Evolutionary conservation across 2,329 filamentous ascomycete species (phyloP), one percentile per base, ranked within the genome.

Genomic region (Aureobasidium uvarum): DNA sequence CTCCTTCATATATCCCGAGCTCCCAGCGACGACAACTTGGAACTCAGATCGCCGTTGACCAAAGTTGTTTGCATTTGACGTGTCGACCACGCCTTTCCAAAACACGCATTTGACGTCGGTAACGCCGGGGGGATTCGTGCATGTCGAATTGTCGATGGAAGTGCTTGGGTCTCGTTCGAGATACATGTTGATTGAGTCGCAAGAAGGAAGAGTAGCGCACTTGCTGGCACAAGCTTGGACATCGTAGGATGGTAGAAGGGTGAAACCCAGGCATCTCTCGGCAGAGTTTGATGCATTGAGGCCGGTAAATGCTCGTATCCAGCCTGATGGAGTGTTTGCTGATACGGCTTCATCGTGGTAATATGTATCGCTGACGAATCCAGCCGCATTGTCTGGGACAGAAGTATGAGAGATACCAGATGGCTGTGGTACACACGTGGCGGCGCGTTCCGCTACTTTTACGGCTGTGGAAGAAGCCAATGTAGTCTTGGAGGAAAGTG

Each of bases 101-200:
- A 72, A 67, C 7, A 70, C 70, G 55, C 74, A 75, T 66, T 76
- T 75, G 65, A 68, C 66, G 38, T 72, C 72, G 20, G 72, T 74
- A 18, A 72, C 68, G 23, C 72, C 72, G 0, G 72, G 11, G 20
- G 77, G 77, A 55, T 78, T 73, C 10, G 69, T 59, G 68, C 77
- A 79, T 18, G 46, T 31, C 20, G 59, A 62, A 64, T 70, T 68
- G 43, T 64, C 70, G 5, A 76, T 73, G 45, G 72, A 67, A 18
- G 75, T 25, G 8, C 68, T 70, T 7, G 56, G 56, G 18, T 60
- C 56, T 45, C 56, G 23, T 20, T 60, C 56, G n/a, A 33, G 48
- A 18, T 60, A 67, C 16, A 67, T 62, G 60, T 67, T 67, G 60
- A 67, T 46, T 13, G 60, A 59, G 56, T 64, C 28, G 60, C 66